A percentile compares a stretch with the other conserved stretches of the same genome.
phyloP scores from a whole-genome alignment of 495 filamentous ascomycete species.

The Lichina pygmaea region DNA sequence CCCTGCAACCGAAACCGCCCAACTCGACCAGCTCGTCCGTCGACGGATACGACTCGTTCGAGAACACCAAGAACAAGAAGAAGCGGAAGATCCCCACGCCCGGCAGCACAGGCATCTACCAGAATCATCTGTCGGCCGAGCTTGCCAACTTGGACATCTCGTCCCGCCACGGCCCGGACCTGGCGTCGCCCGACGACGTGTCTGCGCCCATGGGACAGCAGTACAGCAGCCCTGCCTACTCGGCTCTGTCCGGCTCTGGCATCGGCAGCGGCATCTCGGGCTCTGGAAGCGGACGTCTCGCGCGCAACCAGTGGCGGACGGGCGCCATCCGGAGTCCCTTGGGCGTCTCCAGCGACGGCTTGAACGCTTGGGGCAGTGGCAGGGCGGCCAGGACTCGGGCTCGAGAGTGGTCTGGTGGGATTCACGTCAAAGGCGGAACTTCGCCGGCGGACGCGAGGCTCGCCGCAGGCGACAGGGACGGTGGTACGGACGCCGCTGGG shows the following conservation, averaged over 20 bases:
- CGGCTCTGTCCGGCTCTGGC: conserved; percentile 15
- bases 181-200: conserved; percentile 15
- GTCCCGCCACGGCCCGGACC: conserved; percentile 16
- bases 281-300: conserved; percentile 43
- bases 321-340: conserved; percentile 28
- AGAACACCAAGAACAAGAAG: conserved; percentile 99
- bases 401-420: neutral
- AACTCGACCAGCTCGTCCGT: conserved; percentile 17
- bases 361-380: conserved; percentile 16
- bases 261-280: conserved; percentile 44
- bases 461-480: too few relatives aligned
- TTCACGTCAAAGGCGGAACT: too few relatives aligned
- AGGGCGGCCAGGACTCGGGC: neutral
- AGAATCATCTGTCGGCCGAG: conserved; percentile 31
- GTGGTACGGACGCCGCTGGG: too few relatives aligned
- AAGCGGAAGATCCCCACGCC: conserved; percentile 91
- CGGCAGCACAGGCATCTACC: conserved; percentile 36
- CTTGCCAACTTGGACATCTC: conserved; percentile 34
- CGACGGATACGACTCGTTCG: conserved; percentile 90
- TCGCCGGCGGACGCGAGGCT: too few relatives aligned
- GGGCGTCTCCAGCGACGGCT: conserved; percentile 25
- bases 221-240: conserved; percentile 25
- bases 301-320: neutral
- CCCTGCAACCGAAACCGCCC: conserved; percentile 7
- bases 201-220: conserved; percentile 24